Evolutionary conservation across 225 moss, liverwort and hornwort species (phyloP), one percentile per base, ranked within the genome.

Genomic region (Ulota crispa): DNA sequence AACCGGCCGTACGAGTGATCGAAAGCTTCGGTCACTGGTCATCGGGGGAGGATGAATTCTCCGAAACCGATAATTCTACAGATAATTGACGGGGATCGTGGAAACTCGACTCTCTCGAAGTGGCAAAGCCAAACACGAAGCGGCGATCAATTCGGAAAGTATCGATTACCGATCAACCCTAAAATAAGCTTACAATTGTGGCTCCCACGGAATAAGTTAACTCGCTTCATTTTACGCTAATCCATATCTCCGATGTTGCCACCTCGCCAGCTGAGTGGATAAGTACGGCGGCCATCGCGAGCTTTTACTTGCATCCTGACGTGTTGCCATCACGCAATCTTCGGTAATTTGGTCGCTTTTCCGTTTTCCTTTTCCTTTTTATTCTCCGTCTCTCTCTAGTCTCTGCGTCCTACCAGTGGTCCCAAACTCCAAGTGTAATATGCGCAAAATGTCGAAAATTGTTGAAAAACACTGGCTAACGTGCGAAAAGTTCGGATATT

Each of bases 261-360:
- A 84, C 78, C 70, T 83, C 62, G 59, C 53, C 53, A 65, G 61
- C 31, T 28, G 11, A 47, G 41, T 23, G 81, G 87, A 87, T 87
- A 87, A 84, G 81, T 32, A 80, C 75, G 61, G 32, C 59, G 72
- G 20, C 10, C 45, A 32, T 80, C 32, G 50, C 43, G 30, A 67
- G 75, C 53, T 15, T 63, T 64, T 24, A 9, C 18, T 50, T 18
- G 50, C 50, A 16, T 9, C 15, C 43, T 15, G 54, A 45, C 28
- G 68, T 69, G 68, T 69, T 55, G 64, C 50, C 8, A 26, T 19
- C 70, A 64, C 70, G 81, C 78, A 73, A 80, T 78, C 74, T 77
- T 19, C 77, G 72, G 47, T 41, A 63, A 37, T 24, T 53, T 45
- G 27, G 55, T 39, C 21, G 34, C 36, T 70, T 34, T 54, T 42